Evolutionary conservation across 208 protist genomes (phyloP), one percentile per base, ranked within the genome.

Genomic region (Trypanosomatidae sp.): DNA sequence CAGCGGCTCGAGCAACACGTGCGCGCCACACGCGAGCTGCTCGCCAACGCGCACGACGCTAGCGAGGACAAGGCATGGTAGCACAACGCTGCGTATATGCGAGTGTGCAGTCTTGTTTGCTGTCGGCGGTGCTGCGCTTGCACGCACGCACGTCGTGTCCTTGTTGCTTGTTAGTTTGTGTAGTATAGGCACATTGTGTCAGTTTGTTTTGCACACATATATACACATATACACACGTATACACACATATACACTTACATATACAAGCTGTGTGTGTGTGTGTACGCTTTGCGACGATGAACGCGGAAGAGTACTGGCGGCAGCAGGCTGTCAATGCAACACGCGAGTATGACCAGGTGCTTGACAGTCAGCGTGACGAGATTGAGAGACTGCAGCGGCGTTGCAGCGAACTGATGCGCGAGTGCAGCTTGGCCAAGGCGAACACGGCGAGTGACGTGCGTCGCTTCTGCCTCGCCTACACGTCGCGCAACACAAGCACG

Each of bases 381-480:
- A 70, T 84, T 33, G 63, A 78, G 44, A 49, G 45, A 16, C 54
- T 86, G 35, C 82, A 81, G 33, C 61, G 66, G 10, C 71, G 66
- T 6, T 83, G 72, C 47, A 55, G 40, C 16, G 77, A 87, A 11
- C 64, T 91, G 6, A 43, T 84, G 44, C 67, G 80, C 40, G 76
- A 87, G 46, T 46, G 63, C 10, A 67, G 58, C 33, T 60, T 91
- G 57, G 65, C 71, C 47, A 63, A 70, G 38, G 74, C 77, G 21
- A 63, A 73, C 8, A 71, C 63, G 18, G 83, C 78, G 16, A 63
- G 56, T 8, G 78, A 88, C 21, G 57, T 92, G 6, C 71, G 78
- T 1, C 45, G 56, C 27, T 92, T 84, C 47, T 70, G 66, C 33
- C 16, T 78, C 27, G 61, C 81, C 25, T 85, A 88, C 53, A n/a